A percentile compares a stretch with the other conserved stretches of the same genome.
phyloP scores from a whole-genome alignment of 176 grass and related monocot genomes.

The Musa troglodytarum region DNA sequence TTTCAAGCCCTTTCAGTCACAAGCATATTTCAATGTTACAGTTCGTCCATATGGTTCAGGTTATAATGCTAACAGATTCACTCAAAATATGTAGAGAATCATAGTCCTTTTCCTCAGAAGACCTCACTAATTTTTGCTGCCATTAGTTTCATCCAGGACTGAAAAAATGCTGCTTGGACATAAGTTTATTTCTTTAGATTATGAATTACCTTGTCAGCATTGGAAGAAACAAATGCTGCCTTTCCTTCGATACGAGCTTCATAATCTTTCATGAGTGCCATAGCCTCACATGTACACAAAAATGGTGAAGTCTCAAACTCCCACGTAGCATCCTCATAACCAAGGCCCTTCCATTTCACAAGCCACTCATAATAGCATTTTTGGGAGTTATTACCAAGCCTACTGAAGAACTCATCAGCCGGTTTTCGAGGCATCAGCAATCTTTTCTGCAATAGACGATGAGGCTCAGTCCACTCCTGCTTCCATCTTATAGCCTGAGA shows the following conservation, averaged over 20 bases:
- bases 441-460: conserved; percentile 64
- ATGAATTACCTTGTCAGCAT: conserved; percentile 35
- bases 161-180: background rate
- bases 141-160: background rate
- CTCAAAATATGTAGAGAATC: too few relatives aligned
- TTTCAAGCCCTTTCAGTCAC: too few relatives aligned
- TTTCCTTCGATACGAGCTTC: conserved; percentile 30
- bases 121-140: too few relatives aligned
- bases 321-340: conserved; percentile 80
- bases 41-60: too few relatives aligned
- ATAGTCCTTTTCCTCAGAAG: too few relatives aligned
- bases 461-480: conserved; percentile 78
- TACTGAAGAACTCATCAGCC: conserved; percentile 50
- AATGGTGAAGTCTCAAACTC: conserved; percentile 66
- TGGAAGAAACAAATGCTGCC: conserved; percentile 33
- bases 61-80: too few relatives aligned
- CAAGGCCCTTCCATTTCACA: conserved; percentile 82
- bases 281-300: conserved; percentile 47
- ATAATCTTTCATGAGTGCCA: conserved; percentile 47
- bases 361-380: conserved; percentile 68
- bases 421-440: conserved; percentile 38
- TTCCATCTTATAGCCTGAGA: conserved; percentile 62
- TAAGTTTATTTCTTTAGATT: background rate
- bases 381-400: conserved; percentile 25
- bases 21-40: too few relatives aligned